These are phyloP conservation scores for Pestalotiopsis sp. DNA, from an alignment of 2,329 filamentous ascomycete species.

Conservation along the genomic window DNA sequence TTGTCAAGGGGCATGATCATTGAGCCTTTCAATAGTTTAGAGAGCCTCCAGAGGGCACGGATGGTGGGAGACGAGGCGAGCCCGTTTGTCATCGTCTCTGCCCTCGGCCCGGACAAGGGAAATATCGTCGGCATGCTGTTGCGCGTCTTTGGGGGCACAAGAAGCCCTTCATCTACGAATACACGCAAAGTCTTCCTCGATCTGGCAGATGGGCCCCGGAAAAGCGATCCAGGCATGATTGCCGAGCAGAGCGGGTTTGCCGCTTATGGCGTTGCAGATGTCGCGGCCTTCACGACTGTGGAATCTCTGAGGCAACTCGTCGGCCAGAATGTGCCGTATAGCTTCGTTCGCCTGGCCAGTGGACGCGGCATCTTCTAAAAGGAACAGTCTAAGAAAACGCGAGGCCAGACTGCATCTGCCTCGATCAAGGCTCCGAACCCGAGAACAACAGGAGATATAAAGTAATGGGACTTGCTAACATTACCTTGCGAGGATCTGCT, in stretches of 20 bases:
- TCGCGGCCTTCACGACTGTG: conserved; percentile 82
- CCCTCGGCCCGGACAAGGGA: conserved; percentile 76
- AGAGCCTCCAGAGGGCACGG: conserved; percentile 58
- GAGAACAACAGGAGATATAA: background rate
- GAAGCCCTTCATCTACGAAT: conserved; percentile 27
- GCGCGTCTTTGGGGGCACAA: conserved; percentile 64
- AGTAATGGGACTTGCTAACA: background rate
- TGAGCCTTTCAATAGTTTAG: conserved; percentile 78
- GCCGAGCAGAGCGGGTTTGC: conserved; percentile 78
- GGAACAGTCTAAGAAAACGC: background rate
- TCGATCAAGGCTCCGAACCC: background rate
- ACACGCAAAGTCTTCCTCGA: conserved; percentile 75
- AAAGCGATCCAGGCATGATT: conserved; percentile 68
- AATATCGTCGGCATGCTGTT: conserved; percentile 77
- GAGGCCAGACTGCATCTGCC: background rate
- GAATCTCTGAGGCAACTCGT: conserved; percentile 78
- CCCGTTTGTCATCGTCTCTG: conserved; percentile 82
- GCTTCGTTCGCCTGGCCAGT: conserved; percentile 77
- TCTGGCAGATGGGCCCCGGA: conserved; percentile 68
- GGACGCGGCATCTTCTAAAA: conserved; percentile 51
- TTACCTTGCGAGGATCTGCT: too few species aligned
- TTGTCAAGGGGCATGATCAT: conserved; percentile 70
- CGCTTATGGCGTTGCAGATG: conserved; percentile 77
- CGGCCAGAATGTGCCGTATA: conserved; percentile 85
- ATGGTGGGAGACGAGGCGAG: conserved; percentile 53